Conservation (phyloP, 2,329 filamentous ascomycete genomes). For the Penicillium sp. region DNA sequence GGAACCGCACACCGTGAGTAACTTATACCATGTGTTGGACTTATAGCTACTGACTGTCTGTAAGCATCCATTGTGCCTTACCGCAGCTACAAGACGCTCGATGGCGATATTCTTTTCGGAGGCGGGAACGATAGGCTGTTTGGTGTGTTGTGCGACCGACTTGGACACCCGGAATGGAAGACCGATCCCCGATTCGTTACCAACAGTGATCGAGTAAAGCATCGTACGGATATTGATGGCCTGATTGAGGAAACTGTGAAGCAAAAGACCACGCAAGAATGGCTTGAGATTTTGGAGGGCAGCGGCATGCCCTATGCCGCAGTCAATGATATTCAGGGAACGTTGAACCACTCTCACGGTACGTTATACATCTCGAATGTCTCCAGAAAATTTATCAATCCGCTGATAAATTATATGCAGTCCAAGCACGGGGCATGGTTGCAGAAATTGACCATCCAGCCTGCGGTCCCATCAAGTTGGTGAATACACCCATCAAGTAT, state of each 20-base stretch:
- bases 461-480: conserved; percentile 78
- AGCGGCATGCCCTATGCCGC: conserved; percentile 88
- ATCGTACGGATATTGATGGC: conserved; percentile 68
- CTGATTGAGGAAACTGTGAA: conserved; percentile 68
- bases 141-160: conserved; percentile 50
- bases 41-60: background rate
- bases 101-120: conserved; percentile 57
- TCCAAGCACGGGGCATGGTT: conserved; percentile 74
- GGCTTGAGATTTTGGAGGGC: conserved; percentile 79
- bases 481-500: conserved; percentile 92
- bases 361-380: too few species aligned
- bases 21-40: too few species aligned
- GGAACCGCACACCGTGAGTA: conserved; percentile 81
- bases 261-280: conserved; percentile 74
- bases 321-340: conserved; percentile 82
- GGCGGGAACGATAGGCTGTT: conserved; percentile 57
- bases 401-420: too few species aligned
- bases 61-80: conserved; percentile 96
- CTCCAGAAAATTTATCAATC: too few species aligned
- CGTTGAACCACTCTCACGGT: conserved; percentile 77
- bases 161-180: conserved; percentile 53
- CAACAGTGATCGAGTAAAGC: conserved; percentile 51
- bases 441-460: conserved; percentile 71
- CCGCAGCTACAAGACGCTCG: conserved; percentile 61
- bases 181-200: conserved; percentile 49